Evolutionary conservation across 1,139 yeast genomes (phyloP), one percentile per base, ranked within the genome.

Genomic region (Suhomyces choctaworum): DNA sequence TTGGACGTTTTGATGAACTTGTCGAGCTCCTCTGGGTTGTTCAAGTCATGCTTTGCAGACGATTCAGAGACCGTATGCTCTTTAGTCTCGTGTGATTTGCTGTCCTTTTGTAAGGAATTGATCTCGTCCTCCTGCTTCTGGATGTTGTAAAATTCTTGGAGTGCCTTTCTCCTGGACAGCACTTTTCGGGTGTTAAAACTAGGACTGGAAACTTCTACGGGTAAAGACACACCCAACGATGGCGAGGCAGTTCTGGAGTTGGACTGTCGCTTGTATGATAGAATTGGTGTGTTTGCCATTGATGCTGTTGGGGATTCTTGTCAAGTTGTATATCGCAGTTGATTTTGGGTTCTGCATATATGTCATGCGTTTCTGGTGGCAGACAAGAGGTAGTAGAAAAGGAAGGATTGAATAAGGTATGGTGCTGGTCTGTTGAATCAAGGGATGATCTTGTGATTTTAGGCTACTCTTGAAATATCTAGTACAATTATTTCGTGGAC

Each of bases 101-200:
- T 41, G 13, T 32, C 37, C 7, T 38, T 36, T 12, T 28, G 43
- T 19, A 23, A 14, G 13, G 17, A 20, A 15, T 29, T 29, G 14
- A 27, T 15, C 6, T 37, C 36, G 17, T 41, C 38, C 16, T 41
- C 40, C 26, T 51, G 51, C 8, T 55, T 50, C 32, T 58, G 62
- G 14, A 68, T 47, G 32, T 64, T 62, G 44, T 70, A 70, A 45
- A 67, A 70, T 32, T 69, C 73, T 39, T 70, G 74, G 6, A 70
- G 54, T 9, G 74, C 75, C 45, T 62, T 64, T 26, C 76, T 55
- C 34, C 74, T 49, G 4, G 67, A 58, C 64, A 62, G 68, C 1
- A 67, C 63, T 39, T 62, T 66, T 21, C 73, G 47, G 15, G 52
- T 27, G 13, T 24, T 14, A 9, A 6, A 12, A 6, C 11, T 25